Percentiles rank a stretch among this genome's conserved stretches.
These are phyloP conservation scores for Rhexocercosporidium sp. DNA, from an alignment of 2,329 filamentous ascomycete species.

Conservation along the genomic window DNA sequence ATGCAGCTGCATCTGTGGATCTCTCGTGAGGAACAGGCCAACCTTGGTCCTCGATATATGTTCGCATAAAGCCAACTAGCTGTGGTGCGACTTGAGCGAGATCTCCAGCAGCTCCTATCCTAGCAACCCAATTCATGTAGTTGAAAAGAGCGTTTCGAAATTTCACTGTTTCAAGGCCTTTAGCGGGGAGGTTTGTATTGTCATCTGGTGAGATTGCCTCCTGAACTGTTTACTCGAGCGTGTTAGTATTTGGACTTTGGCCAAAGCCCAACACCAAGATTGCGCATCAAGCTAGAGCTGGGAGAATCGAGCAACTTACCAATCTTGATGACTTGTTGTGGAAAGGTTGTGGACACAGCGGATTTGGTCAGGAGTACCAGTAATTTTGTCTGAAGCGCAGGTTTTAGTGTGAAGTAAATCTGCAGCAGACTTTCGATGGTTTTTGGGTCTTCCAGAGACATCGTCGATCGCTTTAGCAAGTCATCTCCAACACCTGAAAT, in stretches of 20 bases:
- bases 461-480: conserved; percentile 78
- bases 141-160: conserved; percentile 83
- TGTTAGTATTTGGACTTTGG: background rate
- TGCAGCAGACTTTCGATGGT: conserved; percentile 71
- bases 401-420: conserved; percentile 75
- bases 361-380: conserved; percentile 80
- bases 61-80: conserved; percentile 70
- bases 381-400: conserved; percentile 78
- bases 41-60: conserved; percentile 79
- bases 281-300: background rate
- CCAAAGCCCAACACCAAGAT: background rate
- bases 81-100: conserved; percentile 70
- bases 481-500: conserved; percentile 88
- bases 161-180: conserved; percentile 69
- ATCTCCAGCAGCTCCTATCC: conserved; percentile 66
- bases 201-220: conserved; percentile 61
- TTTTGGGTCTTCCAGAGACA: conserved; percentile 71
- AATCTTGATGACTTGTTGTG: conserved; percentile 68
- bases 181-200: conserved; percentile 41
- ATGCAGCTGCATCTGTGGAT: conserved; percentile 63
- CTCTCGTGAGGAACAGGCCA: conserved; percentile 74
- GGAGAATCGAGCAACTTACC: background rate
- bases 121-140: conserved; percentile 86
- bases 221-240: conserved; percentile 53
- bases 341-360: conserved; percentile 71